Base-by-base conservation (phyloP, 2,329 filamentous ascomycete genomes). In the Leptographium flavum region DNA sequence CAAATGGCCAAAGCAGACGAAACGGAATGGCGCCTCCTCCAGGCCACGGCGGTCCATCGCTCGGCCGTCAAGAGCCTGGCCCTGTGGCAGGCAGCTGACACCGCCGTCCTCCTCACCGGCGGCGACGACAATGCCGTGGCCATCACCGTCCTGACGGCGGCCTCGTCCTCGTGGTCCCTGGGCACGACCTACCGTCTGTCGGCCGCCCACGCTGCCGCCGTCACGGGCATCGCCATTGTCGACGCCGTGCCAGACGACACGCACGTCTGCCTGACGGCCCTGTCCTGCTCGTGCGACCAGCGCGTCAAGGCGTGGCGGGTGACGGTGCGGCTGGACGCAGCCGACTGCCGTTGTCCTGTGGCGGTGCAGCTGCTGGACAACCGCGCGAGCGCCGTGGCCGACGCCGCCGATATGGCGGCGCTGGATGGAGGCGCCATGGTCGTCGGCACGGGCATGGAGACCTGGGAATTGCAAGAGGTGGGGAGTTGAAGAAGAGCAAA, bases 101-200 rank as follows among this genome's bases (percentile, higher is more conserved):
- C 21, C 1, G 31, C 14, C 7, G 33, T 31, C 10, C 31, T 94
- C 17, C 60, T 85, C 5, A 87, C 86, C 0, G 87, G 85, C 23
- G 87, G 92, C 21, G 92, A 98, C 55, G 92, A 96, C 60, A 92
- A 92, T 50, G 81, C 82, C 4, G 60, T 96, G 0, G 80, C 74
- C 0, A 55, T 85, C 11, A 44, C 57, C 15, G 45, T 73, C 72
- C 22, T 60, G 0, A 57, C 71, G 13, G 37, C 28, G 10, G 10
- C 4, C 23, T 14, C n/a, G n/a, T n/a, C n/a, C n/a, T n/a, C n/a
- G 31, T 23, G 25, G 42, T 41, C 31, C 1, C 45, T 62, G 8
- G 36, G 47, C 30, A 57, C 53, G 33, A 54, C 58, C 14, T 53
- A 47, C 40, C 49, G 55, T 3, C 60, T 82, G 2, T 65, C 65